A percentile compares a stretch with the other conserved stretches of the same genome.
Conservation (phyloP, 208 protist species). For the Crithidia fasciculata region DNA sequence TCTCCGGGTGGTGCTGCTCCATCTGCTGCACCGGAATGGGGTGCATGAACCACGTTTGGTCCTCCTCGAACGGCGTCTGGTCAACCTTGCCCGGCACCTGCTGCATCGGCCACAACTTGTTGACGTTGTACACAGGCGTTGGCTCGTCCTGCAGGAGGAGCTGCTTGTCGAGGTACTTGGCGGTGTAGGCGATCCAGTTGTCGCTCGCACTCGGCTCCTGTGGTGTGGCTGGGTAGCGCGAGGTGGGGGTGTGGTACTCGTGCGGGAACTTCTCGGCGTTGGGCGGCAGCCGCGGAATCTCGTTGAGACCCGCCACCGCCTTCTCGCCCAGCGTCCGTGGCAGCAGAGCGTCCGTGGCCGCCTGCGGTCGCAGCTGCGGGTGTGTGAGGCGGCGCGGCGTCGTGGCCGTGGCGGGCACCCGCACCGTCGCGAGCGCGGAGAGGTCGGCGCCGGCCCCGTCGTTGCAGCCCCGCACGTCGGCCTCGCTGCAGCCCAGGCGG, state of each 20-base stretch:
- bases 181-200: constrained; percentile 88
- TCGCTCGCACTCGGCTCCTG: constrained; percentile 38
- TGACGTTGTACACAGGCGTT: constrained; percentile 77
- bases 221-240: constrained; percentile 78
- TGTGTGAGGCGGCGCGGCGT: constrained; percentile 63
- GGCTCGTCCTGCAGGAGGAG: constrained; percentile 65
- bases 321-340: constrained; percentile 69
- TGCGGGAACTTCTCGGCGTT: constrained; percentile 84
- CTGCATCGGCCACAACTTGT: constrained; percentile 89
- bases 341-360: constrained; percentile 67
- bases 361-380: constrained; percentile 73
- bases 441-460: constrained; percentile 21
- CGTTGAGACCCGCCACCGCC: constrained; percentile 26
- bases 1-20: constrained; percentile 85
- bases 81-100: constrained; percentile 87
- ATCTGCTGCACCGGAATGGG: constrained; percentile 88
- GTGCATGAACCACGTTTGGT: constrained; percentile 90
- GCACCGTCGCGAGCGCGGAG: constrained; percentile 22
- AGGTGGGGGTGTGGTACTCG: constrained; percentile 85
- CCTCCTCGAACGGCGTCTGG: constrained; percentile 90
- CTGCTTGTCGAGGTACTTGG: constrained; percentile 84
- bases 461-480: constrained; percentile 58
- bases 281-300: constrained; percentile 56
- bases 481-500: constrained; percentile 60
- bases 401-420: constrained; percentile 52